phyloP scores from a whole-genome alignment of 208 protist genomes.

The Trypanosoma brucei region DNA sequence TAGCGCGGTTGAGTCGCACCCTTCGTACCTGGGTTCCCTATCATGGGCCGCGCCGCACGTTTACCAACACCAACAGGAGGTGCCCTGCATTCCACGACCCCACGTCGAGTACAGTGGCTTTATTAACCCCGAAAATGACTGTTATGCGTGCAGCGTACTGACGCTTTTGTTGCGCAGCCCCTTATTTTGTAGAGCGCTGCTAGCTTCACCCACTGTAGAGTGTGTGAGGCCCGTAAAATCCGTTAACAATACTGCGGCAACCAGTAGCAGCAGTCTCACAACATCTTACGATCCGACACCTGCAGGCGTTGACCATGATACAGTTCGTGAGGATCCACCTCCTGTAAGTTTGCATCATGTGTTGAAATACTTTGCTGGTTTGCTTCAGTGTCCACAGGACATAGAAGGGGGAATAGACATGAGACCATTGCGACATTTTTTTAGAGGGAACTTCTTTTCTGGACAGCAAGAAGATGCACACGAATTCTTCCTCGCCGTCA shows the following conservation, averaged over 20 bases:
- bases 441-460: slow-evolving; percentile 51
- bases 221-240: background rate
- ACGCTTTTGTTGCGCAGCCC: slow-evolving; percentile 66
- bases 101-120: slow-evolving; percentile 62
- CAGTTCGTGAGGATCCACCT: background rate
- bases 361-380: background rate
- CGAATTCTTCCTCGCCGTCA: slow-evolving; percentile 64
- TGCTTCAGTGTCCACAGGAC: slow-evolving; percentile 10
- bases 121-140: slow-evolving; percentile 69
- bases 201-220: slow-evolving; percentile 20
- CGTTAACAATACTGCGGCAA: too few relatives aligned
- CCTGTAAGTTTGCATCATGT: slow-evolving; percentile 6
- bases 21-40: too few relatives aligned
- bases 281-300: too few relatives aligned
- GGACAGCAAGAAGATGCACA: slow-evolving; percentile 83
- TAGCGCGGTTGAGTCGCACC: too few relatives aligned
- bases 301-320: too few relatives aligned
- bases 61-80: background rate
- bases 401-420: slow-evolving; percentile 26
- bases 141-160: slow-evolving; percentile 81
- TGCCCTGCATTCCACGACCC: background rate
- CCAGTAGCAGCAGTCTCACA: background rate
- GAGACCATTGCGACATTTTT: slow-evolving; percentile 28
- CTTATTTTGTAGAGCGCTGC: slow-evolving; percentile 41
- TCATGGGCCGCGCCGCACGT: too few relatives aligned